These are phyloP conservation scores for Vitis vinifera DNA, from an alignment of 164 flowering plant genomes.

Conservation along the genomic window DNA sequence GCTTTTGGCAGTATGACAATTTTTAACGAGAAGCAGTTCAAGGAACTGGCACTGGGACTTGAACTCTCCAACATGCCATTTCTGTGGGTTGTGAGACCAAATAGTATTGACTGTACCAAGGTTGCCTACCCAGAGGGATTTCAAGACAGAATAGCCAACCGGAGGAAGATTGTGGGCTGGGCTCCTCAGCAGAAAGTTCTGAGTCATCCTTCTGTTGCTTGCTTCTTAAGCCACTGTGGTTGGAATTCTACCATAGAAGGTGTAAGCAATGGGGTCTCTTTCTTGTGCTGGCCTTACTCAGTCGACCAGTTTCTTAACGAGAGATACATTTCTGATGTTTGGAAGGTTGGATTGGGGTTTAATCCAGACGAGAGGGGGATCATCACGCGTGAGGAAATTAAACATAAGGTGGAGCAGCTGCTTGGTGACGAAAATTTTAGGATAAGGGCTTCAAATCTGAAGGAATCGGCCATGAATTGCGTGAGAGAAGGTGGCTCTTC, in stretches of 20 bases:
- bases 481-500: not conserved
- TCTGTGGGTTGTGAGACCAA: slow-evolving; percentile 28
- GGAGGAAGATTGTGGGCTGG: not conserved
- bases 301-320: slow-evolving; percentile 17
- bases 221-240: too few relatives aligned
- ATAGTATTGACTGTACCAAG: not conserved
- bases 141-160: slow-evolving; percentile 3
- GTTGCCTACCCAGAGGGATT: slow-evolving; percentile 18
- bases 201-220: too few relatives aligned
- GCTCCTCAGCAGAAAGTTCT: too few relatives aligned
- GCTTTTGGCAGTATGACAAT: slow-evolving; percentile 30
- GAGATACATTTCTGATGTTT: slow-evolving; percentile 1
- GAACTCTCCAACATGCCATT: slow-evolving; percentile 11
- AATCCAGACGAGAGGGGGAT: not conserved
- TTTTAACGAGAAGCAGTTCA: slow-evolving; percentile 14
- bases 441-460: not conserved
- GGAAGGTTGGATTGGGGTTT: not conserved
- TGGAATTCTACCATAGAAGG: slow-evolving; percentile 10
- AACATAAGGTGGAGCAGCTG: slow-evolving; percentile 4
- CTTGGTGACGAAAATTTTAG: not conserved
- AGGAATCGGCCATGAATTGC: slow-evolving; percentile 1
- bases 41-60: slow-evolving; percentile 28
- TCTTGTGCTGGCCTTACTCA: slow-evolving; percentile 20
- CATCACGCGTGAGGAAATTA: not conserved
- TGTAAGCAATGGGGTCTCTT: slow-evolving; percentile 16